Evolutionary conservation across 768 basidiomycete species (phyloP), one percentile per base, ranked within the genome.

Genomic region (Hysterangium stoloniferum): DNA sequence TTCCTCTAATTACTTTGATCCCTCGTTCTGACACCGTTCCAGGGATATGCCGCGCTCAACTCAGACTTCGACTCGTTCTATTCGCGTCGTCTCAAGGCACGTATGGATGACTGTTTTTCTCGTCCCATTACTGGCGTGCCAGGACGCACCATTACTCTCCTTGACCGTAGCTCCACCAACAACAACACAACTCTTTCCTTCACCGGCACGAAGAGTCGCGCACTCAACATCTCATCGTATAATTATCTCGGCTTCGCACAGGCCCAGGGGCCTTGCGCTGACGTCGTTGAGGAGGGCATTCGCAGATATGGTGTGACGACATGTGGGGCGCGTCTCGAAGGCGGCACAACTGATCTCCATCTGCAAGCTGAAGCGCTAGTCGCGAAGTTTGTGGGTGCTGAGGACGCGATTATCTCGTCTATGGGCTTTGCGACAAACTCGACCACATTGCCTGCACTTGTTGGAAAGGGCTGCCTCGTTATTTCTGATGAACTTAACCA

Each of bases 31-130:
- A n/a, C 6, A 24, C 35, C 50, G 43, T 25, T 44, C 35, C 65
- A 97, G 92, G 96, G 95, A 51, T 94, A 96, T 61, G 95, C 94
- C 1, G 88, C 96, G 4, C 76, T 98, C 54, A 95, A 92, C 69
- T 96, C 93, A 7, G 96, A 98, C 65, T 98, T 98, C 58, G 95
- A 98, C 66, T 98, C 96, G 5, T 99, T 98, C 72, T 98, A 98
- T 74, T 95, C 94, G 53, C 90, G 95, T 45, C 85, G 94, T 3
- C 79, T 98, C 57, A 98, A 98, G 65, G 74, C 77, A 9, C 90
- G 95, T 48, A 84, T 98, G 69, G 93, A 96, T 60, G 93, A 97
- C 62, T 95, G 92, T 62, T 98, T 97, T 70, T 80, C 84, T 1
- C 81, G 89, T 52, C 95, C 95, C 13, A 79, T 89, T 47, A 96